Evolutionary conservation across 805 yeast species (phyloP).

Genomic region (Saccharomyces jurei): DNA sequence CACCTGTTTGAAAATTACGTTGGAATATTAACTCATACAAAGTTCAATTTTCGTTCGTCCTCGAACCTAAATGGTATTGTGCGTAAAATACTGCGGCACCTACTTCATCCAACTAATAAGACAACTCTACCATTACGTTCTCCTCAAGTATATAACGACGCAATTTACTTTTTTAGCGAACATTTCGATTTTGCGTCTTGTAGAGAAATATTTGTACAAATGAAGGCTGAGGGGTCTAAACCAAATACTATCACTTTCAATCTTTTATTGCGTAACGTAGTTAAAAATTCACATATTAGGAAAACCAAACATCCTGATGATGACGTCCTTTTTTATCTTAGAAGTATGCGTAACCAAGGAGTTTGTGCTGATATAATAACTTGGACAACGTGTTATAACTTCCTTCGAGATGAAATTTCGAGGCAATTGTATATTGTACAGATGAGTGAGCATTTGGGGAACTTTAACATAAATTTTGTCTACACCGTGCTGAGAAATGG

Average conservation of each 20-base stretch:
- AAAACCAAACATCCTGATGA: slow-evolving; percentile 21
- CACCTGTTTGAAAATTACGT: slow-evolving; percentile 28
- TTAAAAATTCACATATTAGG: slow-evolving; percentile 24
- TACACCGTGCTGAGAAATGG: slow-evolving; percentile 22
- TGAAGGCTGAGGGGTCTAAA: slow-evolving; percentile 29
- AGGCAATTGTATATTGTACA: slow-evolving; percentile 27
- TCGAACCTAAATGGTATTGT: slow-evolving; percentile 34
- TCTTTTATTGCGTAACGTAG: slow-evolving; percentile 28
- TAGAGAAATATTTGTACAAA: slow-evolving; percentile 34
- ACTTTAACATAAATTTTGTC: slow-evolving; percentile 11
- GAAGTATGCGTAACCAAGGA: slow-evolving; percentile 24
- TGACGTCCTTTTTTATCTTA: slow-evolving; percentile 26
- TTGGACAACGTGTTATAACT: slow-evolving; percentile 31
- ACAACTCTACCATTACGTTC: slow-evolving; percentile 28
- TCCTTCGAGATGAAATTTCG: slow-evolving; percentile 31
- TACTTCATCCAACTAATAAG: slow-evolving; percentile 35
- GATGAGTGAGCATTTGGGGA: slow-evolving; percentile 12
- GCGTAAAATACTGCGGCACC: slow-evolving; percentile 31
- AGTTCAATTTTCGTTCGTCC: slow-evolving; percentile 30
- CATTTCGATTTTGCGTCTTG: slow-evolving; percentile 36
- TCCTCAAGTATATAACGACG: slow-evolving; percentile 31
- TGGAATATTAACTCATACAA: slow-evolving; percentile 32
- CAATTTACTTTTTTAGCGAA: slow-evolving; percentile 33
- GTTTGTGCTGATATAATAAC: slow-evolving; percentile 33
- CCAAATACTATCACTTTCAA: slow-evolving; percentile 36